These are phyloP conservation scores for Xanthoconium separans DNA, from an alignment of 1,284 basidiomycete species.

Conservation along the genomic window DNA sequence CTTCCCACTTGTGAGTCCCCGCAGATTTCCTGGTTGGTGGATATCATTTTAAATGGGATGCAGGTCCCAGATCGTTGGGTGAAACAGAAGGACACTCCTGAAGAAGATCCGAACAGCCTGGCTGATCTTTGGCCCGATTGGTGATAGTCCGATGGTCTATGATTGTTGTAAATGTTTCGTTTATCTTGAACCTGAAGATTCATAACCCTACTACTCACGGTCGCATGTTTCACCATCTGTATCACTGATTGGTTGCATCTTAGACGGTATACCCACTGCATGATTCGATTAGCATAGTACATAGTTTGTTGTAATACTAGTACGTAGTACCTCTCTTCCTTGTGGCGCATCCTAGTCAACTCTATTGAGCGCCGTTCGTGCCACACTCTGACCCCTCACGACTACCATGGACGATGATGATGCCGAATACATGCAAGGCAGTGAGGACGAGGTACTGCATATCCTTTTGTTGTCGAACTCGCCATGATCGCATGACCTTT, in stretches of 20 bases:
- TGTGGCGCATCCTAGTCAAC: slow-evolving; percentile 9
- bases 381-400: neutral
- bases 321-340: neutral
- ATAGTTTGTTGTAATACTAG: slow-evolving; percentile 18
- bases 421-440: slow-evolving; percentile 87
- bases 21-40: neutral
- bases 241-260: slow-evolving; percentile 15
- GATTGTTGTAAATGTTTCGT: neutral
- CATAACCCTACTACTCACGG: neutral
- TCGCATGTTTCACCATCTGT: slow-evolving; percentile 3
- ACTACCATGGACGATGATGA: slow-evolving; percentile 82
- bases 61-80: slow-evolving; percentile 86
- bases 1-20: slow-evolving; percentile 69
- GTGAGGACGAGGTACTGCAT: slow-evolving; percentile 69
- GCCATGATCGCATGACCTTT: neutral
- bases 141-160: slow-evolving; percentile 26
- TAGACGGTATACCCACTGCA: slow-evolving; percentile 20
- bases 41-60: slow-evolving; percentile 2
- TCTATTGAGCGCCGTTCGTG: neutral
- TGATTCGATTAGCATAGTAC: slow-evolving; percentile 12
- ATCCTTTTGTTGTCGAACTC: slow-evolving; percentile 2
- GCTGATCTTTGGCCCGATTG: slow-evolving; percentile 54
- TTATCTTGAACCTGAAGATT: slow-evolving; percentile 6
- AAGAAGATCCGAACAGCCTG: slow-evolving; percentile 63
- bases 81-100: slow-evolving; percentile 74